Evolutionary conservation across 805 yeast species (phyloP).

Genomic region (Saturnispora galanensis): DNA sequence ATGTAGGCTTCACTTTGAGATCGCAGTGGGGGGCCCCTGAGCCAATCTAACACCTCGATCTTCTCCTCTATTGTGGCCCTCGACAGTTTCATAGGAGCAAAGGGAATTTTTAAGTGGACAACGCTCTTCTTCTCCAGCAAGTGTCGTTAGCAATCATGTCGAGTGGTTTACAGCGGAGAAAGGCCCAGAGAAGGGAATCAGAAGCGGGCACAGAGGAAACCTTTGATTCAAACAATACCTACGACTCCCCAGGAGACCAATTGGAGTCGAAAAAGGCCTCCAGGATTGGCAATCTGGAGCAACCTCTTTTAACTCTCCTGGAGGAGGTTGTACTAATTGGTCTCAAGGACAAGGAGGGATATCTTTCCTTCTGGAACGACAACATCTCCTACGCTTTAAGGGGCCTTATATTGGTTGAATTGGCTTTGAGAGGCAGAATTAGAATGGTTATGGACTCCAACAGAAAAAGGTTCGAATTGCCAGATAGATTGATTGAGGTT

Average conservation of each 20-base stretch:
- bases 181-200: no score
- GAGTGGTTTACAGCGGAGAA: no score
- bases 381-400: constrained; percentile 92
- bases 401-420: constrained; percentile 86
- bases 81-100: constrained; percentile 2
- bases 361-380: constrained; percentile 96
- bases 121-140: no score
- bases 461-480: constrained; percentile 75
- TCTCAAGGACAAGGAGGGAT: constrained; percentile 91
- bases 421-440: constrained; percentile 85
- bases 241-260: no score
- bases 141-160: no score
- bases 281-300: constrained; percentile 46
- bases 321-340: constrained; percentile 94
- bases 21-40: constrained; percentile 24
- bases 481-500: constrained; percentile 83
- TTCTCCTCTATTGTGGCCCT: constrained; percentile 20
- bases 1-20: constrained; percentile 22
- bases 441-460: constrained; percentile 87
- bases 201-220: no score
- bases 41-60: constrained; percentile 25
- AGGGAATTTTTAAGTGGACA: no score
- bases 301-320: constrained; percentile 83
- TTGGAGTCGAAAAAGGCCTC: constrained; percentile 14
- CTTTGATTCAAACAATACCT: no score